Conservation (phyloP, 2,329 filamentous ascomycete species). For the Passalora sequoiae region DNA sequence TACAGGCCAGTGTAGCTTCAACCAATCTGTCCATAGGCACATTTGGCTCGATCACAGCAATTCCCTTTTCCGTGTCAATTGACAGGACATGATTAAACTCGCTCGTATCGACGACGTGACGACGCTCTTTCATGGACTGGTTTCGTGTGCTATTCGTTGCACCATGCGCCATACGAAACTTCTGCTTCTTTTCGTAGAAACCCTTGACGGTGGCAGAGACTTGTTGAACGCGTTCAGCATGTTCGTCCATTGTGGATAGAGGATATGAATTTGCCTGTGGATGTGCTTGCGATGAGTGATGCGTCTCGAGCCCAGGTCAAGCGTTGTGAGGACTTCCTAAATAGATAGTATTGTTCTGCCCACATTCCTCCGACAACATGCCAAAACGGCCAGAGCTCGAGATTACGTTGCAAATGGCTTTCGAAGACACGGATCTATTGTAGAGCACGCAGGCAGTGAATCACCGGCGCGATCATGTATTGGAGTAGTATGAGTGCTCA, state of each 20-base stretch:
- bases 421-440: too few species aligned
- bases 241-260: conserved; percentile 19
- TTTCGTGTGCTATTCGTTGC: conserved; percentile 70
- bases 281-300: too few species aligned
- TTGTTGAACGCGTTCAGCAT: conserved; percentile 36
- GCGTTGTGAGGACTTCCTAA: too few species aligned
- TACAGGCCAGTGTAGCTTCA: conserved; percentile 50
- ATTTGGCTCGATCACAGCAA: conserved; percentile 58
- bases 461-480: too few species aligned
- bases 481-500: too few species aligned
- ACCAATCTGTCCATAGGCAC: conserved; percentile 62
- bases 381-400: too few species aligned
- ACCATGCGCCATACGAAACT: conserved; percentile 72
- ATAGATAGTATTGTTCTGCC: too few species aligned
- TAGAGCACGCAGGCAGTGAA: too few species aligned
- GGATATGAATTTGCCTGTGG: too few species aligned
- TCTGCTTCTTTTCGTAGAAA: conserved; percentile 50
- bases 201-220: conserved; percentile 45
- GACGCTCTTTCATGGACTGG: conserved; percentile 34
- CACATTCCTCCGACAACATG: too few species aligned
- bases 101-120: conserved; percentile 41
- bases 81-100: conserved; percentile 42
- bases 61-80: conserved; percentile 39
- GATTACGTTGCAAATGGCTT: too few species aligned
- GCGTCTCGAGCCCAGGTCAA: too few species aligned